Conservation (phyloP, 495 filamentous ascomycete genomes). For the Neurospora pannonica region DNA sequence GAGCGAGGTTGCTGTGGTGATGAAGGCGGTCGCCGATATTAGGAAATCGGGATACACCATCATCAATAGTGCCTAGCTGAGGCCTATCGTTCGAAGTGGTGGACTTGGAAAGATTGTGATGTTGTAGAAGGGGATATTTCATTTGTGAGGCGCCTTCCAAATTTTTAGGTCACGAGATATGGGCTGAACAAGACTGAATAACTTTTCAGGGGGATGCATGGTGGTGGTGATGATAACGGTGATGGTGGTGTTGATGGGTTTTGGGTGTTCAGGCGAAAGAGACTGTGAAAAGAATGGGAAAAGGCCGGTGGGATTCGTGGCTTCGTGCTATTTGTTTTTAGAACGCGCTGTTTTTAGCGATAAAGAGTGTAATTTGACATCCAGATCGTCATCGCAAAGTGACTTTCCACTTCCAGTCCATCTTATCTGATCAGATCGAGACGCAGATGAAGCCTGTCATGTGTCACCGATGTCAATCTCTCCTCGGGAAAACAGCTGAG, state of each 20-base stretch:
- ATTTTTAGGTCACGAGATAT: background rate
- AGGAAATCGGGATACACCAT: slow-evolving; percentile 16
- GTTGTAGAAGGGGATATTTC: background rate
- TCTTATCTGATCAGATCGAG: background rate
- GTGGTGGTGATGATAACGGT: background rate
- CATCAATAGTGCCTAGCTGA: background rate
- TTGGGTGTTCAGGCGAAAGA: background rate
- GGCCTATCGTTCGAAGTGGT: background rate
- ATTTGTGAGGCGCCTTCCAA: background rate
- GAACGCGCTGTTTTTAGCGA: background rate
- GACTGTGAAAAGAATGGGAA: background rate
- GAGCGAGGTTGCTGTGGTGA: slow-evolving; percentile 15
- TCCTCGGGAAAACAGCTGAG: background rate
- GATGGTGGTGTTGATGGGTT: background rate
- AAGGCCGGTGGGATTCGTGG: background rate
- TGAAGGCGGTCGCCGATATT: slow-evolving; percentile 15
- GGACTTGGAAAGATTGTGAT: too few species aligned
- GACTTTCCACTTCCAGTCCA: background rate
- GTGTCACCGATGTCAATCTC: background rate
- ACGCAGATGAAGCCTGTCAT: background rate
- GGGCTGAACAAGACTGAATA: background rate
- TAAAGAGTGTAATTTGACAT: background rate
- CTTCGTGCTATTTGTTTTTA: background rate
- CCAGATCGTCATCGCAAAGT: background rate
- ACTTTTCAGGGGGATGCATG: background rate